Evolutionary conservation across 2,329 filamentous ascomycete species (phyloP), one percentile per base, ranked within the genome.

Genomic region (Scedosporium aurantiacum): DNA sequence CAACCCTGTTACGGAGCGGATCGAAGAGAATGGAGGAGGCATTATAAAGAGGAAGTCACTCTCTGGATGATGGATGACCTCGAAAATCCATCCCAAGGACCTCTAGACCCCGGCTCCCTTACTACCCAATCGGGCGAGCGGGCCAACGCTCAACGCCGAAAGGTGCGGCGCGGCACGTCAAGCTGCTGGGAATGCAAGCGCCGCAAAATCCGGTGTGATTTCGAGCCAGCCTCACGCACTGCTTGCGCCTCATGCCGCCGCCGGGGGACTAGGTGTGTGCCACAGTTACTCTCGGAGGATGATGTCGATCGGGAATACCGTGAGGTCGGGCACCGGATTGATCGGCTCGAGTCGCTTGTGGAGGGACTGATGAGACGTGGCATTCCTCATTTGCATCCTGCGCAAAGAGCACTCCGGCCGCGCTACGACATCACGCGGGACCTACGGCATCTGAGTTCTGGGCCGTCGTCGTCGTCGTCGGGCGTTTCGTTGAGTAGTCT

Each of bases 101-200:
- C 43, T n/a, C 7, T 14, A 1, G 18, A 7, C 16, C 18, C 43
- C 7, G 43, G 3, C 18, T 1, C 43, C 5, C 16, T 45, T 2
- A 45, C 43, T 21, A 7, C 7, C 43, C 43, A 21, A 45, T 6
- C 27, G n/a, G 16, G 5, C 5, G 23, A 16, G n/a, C 21, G 52
- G 23, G 52, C n/a, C 16, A 21, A 28, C 21, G 1, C 32, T 8
- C 16, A n/a, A 5, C 23, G 60, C 68, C 47, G 73, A 43, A 78
- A 73, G 62, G 25, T 81, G 23, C 77, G 80, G 23, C 83, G 82
- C 60, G 82, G 82, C n/a, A 84, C 82, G 0, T 73, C 70, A 28
- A 82, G 79, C 61, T 84, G 82, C 67, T 83, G 81, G 80, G 80
- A 83, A 65, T 84, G 82, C 73, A 81, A 81, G 68, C 75, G 78